These are phyloP conservation scores for Phyllostachys edulis DNA, from an alignment of 176 grass and related monocot species.

Conservation along the genomic window DNA sequence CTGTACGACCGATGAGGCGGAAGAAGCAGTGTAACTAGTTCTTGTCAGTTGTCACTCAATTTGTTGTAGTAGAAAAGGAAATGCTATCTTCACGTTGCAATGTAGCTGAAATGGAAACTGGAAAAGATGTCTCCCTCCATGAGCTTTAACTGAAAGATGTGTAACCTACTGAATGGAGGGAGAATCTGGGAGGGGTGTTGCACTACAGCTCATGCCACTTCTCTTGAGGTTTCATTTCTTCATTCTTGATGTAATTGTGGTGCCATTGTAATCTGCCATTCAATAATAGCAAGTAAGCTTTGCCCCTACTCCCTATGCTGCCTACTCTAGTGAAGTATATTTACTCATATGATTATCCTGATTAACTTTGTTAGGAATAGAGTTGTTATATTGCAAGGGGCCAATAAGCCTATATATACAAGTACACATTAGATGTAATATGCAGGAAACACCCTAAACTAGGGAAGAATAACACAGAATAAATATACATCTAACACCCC, in stretches of 20 bases:
- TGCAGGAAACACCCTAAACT: too few species aligned
- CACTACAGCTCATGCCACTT: neutral
- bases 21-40: slow-evolving; percentile 47
- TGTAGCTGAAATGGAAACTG: neutral
- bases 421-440: too few species aligned
- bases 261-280: slow-evolving; percentile 15
- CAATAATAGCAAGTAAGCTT: neutral
- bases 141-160: neutral
- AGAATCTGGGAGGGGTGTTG: neutral
- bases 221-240: neutral
- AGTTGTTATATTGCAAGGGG: too few species aligned
- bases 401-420: too few species aligned
- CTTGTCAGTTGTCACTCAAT: slow-evolving; percentile 19
- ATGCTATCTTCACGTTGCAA: neutral
- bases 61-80: slow-evolving; percentile 27
- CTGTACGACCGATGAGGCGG: slow-evolving; percentile 33
- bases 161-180: slow-evolving; percentile 14
- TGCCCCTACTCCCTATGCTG: neutral
- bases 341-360: neutral
- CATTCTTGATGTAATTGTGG: slow-evolving; percentile 20
- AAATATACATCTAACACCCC: too few species aligned
- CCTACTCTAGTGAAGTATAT: neutral
- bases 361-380: too few species aligned
- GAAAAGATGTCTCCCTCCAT: neutral
- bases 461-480: too few species aligned